These are phyloP conservation scores for Cutaneotrichosporon dermatis DNA, from an alignment of 1,284 basidiomycete genomes.

Conservation along the genomic window DNA sequence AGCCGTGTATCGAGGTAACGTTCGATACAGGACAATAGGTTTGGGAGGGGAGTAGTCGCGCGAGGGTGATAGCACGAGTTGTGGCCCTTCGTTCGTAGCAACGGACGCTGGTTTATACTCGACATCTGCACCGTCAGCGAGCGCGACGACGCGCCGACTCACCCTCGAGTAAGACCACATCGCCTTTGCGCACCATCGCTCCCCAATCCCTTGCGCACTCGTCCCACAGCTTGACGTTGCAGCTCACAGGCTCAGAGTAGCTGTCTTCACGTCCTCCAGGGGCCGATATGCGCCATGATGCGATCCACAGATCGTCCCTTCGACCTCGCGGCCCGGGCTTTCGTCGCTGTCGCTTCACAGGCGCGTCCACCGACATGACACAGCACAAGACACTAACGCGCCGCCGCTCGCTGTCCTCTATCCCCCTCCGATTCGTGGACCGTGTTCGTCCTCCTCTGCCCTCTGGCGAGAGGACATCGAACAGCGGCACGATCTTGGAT, in stretches of 20 bases:
- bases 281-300: slow-evolving; percentile 33
- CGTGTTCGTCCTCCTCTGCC: too few relatives aligned
- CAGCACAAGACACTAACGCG: slow-evolving; percentile 32
- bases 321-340: slow-evolving; percentile 18
- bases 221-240: slow-evolving; percentile 37
- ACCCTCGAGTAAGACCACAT: slow-evolving; percentile 41
- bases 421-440: too few relatives aligned
- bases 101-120: slow-evolving; percentile 19
- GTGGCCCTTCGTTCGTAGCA: slow-evolving; percentile 23
- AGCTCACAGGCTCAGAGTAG: slow-evolving; percentile 14
- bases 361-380: slow-evolving; percentile 27
- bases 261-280: slow-evolving; percentile 1
- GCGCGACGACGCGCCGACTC: slow-evolving; percentile 8
- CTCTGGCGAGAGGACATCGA: slow-evolving; percentile 10
- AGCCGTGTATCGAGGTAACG: slow-evolving; percentile 29
- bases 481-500: slow-evolving; percentile 24
- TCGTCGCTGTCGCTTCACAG: slow-evolving; percentile 18
- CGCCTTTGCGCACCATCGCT: slow-evolving; percentile 31
- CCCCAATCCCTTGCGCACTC: slow-evolving; percentile 34
- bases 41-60: slow-evolving; percentile 8
- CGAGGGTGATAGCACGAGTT: slow-evolving; percentile 26
- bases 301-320: slow-evolving; percentile 30
- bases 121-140: slow-evolving; percentile 21
- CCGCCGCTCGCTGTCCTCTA: background rate
- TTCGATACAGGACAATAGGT: slow-evolving; percentile 34